Percentiles rank a stretch among this genome's conserved stretches.
Evolutionary conservation across 1,139 yeast genomes (phyloP).

Genomic region (Yamadazyma oceani): DNA sequence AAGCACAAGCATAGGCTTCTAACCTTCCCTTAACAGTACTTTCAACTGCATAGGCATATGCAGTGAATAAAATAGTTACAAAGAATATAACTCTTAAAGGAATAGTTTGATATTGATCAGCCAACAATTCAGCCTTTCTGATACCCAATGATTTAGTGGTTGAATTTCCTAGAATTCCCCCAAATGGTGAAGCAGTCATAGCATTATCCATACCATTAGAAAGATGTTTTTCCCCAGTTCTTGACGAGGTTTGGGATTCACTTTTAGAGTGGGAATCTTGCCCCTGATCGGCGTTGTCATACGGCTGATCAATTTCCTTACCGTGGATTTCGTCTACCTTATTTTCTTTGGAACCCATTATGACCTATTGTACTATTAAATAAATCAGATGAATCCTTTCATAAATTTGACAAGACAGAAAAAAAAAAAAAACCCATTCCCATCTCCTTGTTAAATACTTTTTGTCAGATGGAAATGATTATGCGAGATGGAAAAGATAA

Average conservation of each 20-base stretch:
- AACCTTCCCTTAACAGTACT: conserved; percentile 50
- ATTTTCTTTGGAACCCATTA: neutral
- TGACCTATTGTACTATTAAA: too few species aligned
- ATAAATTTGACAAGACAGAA: too few species aligned
- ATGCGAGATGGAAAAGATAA: conserved; percentile 1
- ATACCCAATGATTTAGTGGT: conserved; percentile 36
- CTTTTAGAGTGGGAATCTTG: neutral
- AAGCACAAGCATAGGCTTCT: conserved; percentile 55
- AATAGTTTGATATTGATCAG: conserved; percentile 28
- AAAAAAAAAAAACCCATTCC: too few species aligned
- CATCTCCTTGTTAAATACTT: neutral
- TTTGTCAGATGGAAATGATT: conserved; percentile 5
- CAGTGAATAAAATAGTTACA: conserved; percentile 54
- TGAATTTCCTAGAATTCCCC: conserved; percentile 15
- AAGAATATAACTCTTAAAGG: conserved; percentile 37
- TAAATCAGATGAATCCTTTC: too few species aligned
- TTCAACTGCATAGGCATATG: conserved; percentile 71
- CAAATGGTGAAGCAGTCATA: neutral
- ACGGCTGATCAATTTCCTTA: neutral
- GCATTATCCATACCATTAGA: neutral
- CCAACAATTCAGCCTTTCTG: conserved; percentile 41
- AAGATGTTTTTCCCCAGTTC: conserved; percentile 4
- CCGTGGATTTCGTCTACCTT: neutral
- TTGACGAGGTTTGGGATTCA: neutral
- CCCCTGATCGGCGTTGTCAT: neutral